These are phyloP conservation scores for Teunomyces lycoperdinae DNA, from an alignment of 805 yeast species.

Conservation along the genomic window DNA sequence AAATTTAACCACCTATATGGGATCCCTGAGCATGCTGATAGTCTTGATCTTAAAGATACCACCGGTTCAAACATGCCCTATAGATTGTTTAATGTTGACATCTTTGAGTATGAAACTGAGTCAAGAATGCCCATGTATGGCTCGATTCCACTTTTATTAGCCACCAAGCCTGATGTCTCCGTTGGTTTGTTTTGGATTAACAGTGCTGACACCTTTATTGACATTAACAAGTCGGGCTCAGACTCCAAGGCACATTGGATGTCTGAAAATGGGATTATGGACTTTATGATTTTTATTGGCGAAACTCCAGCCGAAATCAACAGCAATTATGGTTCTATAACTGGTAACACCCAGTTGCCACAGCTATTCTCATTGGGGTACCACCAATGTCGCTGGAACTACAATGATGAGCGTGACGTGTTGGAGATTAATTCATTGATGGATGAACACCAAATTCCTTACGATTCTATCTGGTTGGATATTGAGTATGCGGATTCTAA, in stretches of 20 bases:
- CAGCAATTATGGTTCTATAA: slow-evolving; percentile 58
- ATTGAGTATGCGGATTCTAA: slow-evolving; percentile 85
- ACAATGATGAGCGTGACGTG: slow-evolving; percentile 84
- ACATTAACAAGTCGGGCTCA: slow-evolving; percentile 46
- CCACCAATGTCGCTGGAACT: slow-evolving; percentile 98
- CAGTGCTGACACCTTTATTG: slow-evolving; percentile 89
- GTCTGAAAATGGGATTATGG: slow-evolving; percentile 84
- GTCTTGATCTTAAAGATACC: slow-evolving; percentile 73
- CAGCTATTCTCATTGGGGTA: slow-evolving; percentile 78
- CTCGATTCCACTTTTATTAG: slow-evolving; percentile 82
- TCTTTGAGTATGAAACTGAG: slow-evolving; percentile 85
- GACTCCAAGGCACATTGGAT: slow-evolving; percentile 79
- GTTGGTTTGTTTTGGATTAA: slow-evolving; percentile 90
- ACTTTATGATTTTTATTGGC: slow-evolving; percentile 66
- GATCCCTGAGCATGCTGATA: slow-evolving; percentile 95
- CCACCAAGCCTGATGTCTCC: slow-evolving; percentile 53
- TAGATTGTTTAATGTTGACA: slow-evolving; percentile 88
- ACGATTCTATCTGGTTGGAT: slow-evolving; percentile 92
- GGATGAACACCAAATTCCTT: slow-evolving; percentile 75
- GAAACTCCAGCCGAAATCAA: slow-evolving; percentile 55
- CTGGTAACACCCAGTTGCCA: slow-evolving; percentile 77
- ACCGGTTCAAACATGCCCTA: slow-evolving; percentile 61
- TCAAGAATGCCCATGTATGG: slow-evolving; percentile 94
- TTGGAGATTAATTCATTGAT: slow-evolving; percentile 64
- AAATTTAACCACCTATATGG: slow-evolving; percentile 74